A percentile compares a stretch with the other conserved stretches of the same genome.
These are phyloP conservation scores for Fusarium staphyleae DNA, from an alignment of 2,329 filamentous ascomycete species.

Conservation along the genomic window DNA sequence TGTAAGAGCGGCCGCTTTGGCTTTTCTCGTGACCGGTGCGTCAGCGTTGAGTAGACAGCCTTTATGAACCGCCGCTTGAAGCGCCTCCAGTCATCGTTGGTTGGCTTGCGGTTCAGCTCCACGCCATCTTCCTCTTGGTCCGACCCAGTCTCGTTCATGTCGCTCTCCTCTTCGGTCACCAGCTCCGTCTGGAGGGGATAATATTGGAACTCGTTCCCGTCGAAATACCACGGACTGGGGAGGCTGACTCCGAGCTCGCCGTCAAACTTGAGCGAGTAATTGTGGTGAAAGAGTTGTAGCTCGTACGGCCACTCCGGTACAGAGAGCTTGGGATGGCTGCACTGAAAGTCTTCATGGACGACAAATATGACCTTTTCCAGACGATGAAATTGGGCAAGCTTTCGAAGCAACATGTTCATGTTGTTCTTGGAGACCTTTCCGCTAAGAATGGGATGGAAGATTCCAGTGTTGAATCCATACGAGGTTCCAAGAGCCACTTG, in stretches of 20 bases:
- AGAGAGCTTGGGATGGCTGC: conserved; percentile 4
- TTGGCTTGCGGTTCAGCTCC: conserved; percentile 26
- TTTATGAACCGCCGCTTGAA: conserved; percentile 31
- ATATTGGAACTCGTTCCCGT: conserved; percentile 21
- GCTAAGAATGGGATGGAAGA: conserved; percentile 28
- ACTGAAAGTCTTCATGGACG: conserved; percentile 32
- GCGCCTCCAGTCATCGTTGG: conserved; percentile 33
- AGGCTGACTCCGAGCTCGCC: conserved; percentile 7
- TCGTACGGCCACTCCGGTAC: conserved; percentile 14
- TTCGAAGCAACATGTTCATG: conserved; percentile 27
- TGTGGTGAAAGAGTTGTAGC: conserved; percentile 24
- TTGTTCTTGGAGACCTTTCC: conserved; percentile 34
- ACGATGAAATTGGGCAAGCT: conserved; percentile 23
- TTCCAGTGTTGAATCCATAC: conserved; percentile 34
- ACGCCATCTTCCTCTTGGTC: conserved; percentile 20
- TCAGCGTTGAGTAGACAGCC: conserved; percentile 19
- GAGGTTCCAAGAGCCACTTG: conserved; percentile 33
- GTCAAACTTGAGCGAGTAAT: conserved; percentile 19
- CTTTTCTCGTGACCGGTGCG: conserved; percentile 7
- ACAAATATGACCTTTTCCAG: conserved; percentile 25
- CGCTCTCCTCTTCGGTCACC: conserved; percentile 6
- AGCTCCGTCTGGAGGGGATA: conserved; percentile 21
- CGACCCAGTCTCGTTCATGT: conserved; percentile 5
- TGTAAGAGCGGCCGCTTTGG: conserved; percentile 4
- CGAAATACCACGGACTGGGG: conserved; percentile 14